These are phyloP conservation scores for Aspergillus cristatus DNA, from an alignment of 495 filamentous ascomycete species.

Conservation along the genomic window DNA sequence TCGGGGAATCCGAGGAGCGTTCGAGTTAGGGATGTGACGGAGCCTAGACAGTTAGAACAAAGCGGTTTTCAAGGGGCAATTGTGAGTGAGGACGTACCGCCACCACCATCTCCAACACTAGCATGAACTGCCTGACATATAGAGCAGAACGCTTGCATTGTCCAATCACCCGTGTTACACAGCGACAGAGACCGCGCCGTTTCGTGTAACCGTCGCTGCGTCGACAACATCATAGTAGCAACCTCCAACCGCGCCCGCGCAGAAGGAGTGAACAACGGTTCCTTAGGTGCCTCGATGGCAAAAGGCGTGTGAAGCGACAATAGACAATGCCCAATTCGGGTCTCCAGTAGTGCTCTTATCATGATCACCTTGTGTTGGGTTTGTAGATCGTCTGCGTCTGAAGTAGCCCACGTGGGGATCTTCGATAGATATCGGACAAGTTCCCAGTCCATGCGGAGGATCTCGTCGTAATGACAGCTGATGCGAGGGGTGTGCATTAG, in stretches of 20 bases:
- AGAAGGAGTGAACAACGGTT: conserved; percentile 31
- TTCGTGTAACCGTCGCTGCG: conserved; percentile 26
- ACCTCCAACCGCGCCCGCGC: conserved; percentile 29
- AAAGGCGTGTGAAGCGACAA: conserved; percentile 37
- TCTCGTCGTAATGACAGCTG: conserved; percentile 36
- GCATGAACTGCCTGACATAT: conserved; percentile 30
- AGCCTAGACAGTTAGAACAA: conserved; percentile 5
- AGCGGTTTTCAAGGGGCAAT: not conserved
- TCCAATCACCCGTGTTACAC: conserved; percentile 33
- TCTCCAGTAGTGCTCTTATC: conserved; percentile 27
- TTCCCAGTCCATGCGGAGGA: conserved; percentile 34
- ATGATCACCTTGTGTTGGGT: conserved; percentile 24
- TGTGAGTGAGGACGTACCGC: conserved; percentile 6
- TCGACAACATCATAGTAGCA: conserved; percentile 30
- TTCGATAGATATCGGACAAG: conserved; percentile 26
- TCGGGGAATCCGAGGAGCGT: conserved; percentile 28
- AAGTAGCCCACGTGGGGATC: conserved; percentile 23
- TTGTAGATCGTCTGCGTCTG: conserved; percentile 15
- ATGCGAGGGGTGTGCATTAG: conserved; percentile 37
- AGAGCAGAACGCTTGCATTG: conserved; percentile 29
- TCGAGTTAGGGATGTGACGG: conserved; percentile 18
- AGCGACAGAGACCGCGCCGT: conserved; percentile 27
- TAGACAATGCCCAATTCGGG: conserved; percentile 27
- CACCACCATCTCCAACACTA: conserved; percentile 6
- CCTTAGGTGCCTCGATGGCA: conserved; percentile 28